Conservation (phyloP, 768 basidiomycete genomes). For the Clitopilus hobsonii region DNA sequence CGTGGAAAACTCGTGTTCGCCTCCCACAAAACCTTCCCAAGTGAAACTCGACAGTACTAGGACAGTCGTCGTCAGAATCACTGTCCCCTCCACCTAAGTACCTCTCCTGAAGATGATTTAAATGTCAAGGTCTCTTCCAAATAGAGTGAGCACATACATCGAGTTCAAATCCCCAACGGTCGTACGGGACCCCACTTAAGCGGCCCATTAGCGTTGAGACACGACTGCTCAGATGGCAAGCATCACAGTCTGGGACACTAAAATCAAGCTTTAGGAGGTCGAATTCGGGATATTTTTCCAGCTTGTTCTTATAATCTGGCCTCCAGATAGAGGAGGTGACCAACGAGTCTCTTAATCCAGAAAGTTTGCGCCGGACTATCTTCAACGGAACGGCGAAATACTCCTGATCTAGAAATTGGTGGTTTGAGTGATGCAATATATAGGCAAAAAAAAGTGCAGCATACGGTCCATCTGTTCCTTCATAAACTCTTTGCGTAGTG, state of each 20-base stretch:
- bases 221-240: slow-evolving; percentile 72
- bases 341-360: slow-evolving; percentile 65
- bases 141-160: slow-evolving; percentile 11
- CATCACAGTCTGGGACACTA: slow-evolving; percentile 67
- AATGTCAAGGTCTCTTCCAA: no score
- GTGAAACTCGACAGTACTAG: slow-evolving; percentile 38
- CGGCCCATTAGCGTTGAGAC: slow-evolving; percentile 59
- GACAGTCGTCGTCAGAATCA: slow-evolving; percentile 16
- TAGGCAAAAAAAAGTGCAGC: slow-evolving; percentile 6
- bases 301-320: slow-evolving; percentile 55
- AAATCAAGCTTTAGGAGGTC: slow-evolving; percentile 48
- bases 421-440: neutral
- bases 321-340: slow-evolving; percentile 86
- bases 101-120: slow-evolving; percentile 6
- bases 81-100: slow-evolving; percentile 11
- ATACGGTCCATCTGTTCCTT: slow-evolving; percentile 46
- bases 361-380: slow-evolving; percentile 64
- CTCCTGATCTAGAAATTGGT: slow-evolving; percentile 39
- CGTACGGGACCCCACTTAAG: slow-evolving; percentile 66
- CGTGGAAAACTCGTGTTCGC: slow-evolving; percentile 63
- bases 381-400: slow-evolving; percentile 74
- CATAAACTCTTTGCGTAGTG: slow-evolving; percentile 53
- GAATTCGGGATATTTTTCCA: slow-evolving; percentile 68
- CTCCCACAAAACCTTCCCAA: slow-evolving; percentile 80
- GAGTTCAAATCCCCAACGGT: slow-evolving; percentile 58